Base-by-base conservation (phyloP, 164 flowering plant genomes). In the Tetrastigma voinierianum region DNA sequence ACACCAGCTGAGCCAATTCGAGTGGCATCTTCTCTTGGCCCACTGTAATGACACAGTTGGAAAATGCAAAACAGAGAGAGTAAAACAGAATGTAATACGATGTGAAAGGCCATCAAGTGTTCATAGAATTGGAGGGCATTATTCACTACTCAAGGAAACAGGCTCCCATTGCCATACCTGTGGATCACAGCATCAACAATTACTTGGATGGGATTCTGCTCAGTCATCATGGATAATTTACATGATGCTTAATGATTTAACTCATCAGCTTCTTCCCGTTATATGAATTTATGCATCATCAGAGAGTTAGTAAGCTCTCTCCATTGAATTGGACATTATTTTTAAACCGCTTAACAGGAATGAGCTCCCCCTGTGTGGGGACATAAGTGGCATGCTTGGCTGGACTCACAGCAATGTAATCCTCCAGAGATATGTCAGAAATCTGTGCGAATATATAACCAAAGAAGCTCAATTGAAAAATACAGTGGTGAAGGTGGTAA, bases 281-380 rank as follows among this genome's bases (percentile, higher is more conserved):
- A 76, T 82, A n/a, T 82, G 1, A 82, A 64, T 0, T 83, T 83
- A 19, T 82, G 86, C 86, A 82, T 82, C 86, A 82, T 82, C 10
- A 82, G 77, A 0, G 86, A 77, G 77, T 82, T 82, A n/a, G 83
- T 80, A 45, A 82, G 77, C 72, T n/a, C 86, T 77, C 72, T 79
- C 82, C 15, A 79, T 72, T 12, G n/a, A n/a, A 80, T 80, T 9
- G 83, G 83, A 43, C 83, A 80, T 47, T 80, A 80, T 80, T 80
- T 66, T 80, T 69, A 73, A 80, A 80, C 1, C 83, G 61, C 71
- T 80, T 80, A 17, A 57, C 76, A 2, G 83, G 83, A 81, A 74
- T 82, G n/a, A 82, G 67, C 86, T 78, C 10, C 86, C 86, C 83
- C 83, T 11, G 86, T 82, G 73, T 82, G 86, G 86, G 86, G 23